Base-by-base conservation (phyloP, 768 basidiomycete species). In the Lactarius deliciosus region DNA sequence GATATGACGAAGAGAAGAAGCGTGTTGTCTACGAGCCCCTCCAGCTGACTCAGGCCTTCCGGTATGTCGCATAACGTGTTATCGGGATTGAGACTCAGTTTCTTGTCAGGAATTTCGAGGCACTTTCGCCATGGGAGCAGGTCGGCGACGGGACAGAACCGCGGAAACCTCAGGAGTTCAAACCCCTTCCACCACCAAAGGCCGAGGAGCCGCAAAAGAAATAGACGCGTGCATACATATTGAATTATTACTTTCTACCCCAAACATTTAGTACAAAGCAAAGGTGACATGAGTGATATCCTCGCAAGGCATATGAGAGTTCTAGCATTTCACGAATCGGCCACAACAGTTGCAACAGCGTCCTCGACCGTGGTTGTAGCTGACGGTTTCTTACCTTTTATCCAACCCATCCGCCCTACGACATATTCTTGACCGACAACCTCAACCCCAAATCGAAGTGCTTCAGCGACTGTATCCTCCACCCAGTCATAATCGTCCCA, bases 401-500 rank as follows among this genome's bases (percentile, higher is more conserved):
- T 82, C 90, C 92, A 94, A 1, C 92, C 88, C 94, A 95, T 95
- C 65, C 94, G 80, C 40, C 85, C 82, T 50, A 89, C 91, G 16
- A 96, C 81, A 73, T 96, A 96, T 73, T 96, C 93, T 77, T 98
- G 95, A 2, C 94, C 94, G 66, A 98, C 79, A 20, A 95, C 86
- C 78, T 98, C 96, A 34, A 96, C 86, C 9, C 90, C 92, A 16
- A 93, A 80, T 64, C 92, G 80, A 65, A 99, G 77, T 0, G 86
- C 85, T 72, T 98, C 96, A 5, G 95, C 96, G 68, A 98, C 84
- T 45, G 91, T 76, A 73, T 99, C 96, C 77, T 99, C 97, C 15
- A 98, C 95, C 97, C 97, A 96, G 54, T 92, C 89, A 75, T 94
- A 91, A 69, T 88, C 83, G 73, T 97, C 96, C 88, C 94, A 96